Conservation (phyloP, 257 asterid species). For the Nicotiana undulata region DNA sequence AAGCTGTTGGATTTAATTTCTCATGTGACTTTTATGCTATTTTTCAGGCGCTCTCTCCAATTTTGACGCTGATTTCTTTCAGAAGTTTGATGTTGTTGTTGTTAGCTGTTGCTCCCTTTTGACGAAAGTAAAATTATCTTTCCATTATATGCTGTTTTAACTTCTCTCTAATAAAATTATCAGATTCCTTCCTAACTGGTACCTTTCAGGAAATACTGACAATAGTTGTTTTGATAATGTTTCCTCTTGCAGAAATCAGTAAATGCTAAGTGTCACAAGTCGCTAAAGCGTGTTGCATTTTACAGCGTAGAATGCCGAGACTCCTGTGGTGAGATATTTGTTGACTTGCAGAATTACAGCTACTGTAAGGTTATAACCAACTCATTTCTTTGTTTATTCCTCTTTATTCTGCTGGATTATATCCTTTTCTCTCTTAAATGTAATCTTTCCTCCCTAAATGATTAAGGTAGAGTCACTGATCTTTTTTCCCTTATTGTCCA, state of each 20-base stretch:
- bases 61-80: constrained; percentile 33
- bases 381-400: background rate
- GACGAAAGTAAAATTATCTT: constrained; percentile 23
- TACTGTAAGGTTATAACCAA: constrained; percentile 64
- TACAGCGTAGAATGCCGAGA: constrained; percentile 90
- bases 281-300: constrained; percentile 66
- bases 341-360: constrained; percentile 77
- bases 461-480: background rate
- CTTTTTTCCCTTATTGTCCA: background rate
- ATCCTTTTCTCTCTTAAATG: constrained; percentile 5
- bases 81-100: constrained; percentile 31
- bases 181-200: background rate
- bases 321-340: constrained; percentile 92
- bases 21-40: background rate
- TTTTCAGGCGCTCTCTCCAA: constrained; percentile 34
- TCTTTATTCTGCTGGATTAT: background rate
- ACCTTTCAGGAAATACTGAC: background rate
- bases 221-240: background rate
- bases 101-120: constrained; percentile 28
- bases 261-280: constrained; percentile 85
- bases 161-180: background rate
- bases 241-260: constrained; percentile 54
- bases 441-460: background rate
- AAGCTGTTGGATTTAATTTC: background rate
- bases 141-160: background rate